Evolutionary conservation across 2,329 filamentous ascomycete genomes (phyloP).

Genomic region (Fusarium pilosicola): DNA sequence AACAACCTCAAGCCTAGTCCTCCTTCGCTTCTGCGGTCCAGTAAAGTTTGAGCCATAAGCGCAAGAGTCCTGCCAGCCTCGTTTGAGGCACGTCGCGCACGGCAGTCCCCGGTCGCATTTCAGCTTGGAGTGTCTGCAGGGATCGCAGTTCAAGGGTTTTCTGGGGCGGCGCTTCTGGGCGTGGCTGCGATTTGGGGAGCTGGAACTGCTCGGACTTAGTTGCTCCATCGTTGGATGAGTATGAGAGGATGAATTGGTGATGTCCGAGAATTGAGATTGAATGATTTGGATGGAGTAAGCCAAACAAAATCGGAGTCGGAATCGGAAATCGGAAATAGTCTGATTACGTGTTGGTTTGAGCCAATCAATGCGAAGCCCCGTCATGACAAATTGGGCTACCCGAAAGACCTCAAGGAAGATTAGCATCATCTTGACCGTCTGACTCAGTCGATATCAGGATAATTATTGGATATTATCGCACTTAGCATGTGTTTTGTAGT

Average conservation of each 20-base stretch:
- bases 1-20: not conserved
- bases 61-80: conserved; percentile 9
- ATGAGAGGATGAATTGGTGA: not conserved
- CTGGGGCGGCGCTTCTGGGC: not conserved
- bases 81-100: conserved; percentile 11
- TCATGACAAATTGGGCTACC: no score
- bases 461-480: not conserved
- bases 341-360: not conserved
- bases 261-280: not conserved
- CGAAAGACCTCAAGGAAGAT: not conserved
- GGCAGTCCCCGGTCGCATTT: conserved; percentile 20
- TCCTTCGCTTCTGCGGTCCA: not conserved
- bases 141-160: conserved; percentile 20
- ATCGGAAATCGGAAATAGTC: not conserved
- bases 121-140: conserved; percentile 17
- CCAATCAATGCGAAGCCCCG: not conserved
- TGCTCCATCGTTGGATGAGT: not conserved
- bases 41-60: conserved; percentile 7
- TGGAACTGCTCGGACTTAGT: not conserved
- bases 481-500: not conserved
- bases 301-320: not conserved
- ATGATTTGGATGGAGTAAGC: not conserved
- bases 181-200: not conserved
- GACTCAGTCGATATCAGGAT: not conserved
- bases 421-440: fast-evolving